Conservation (phyloP, 495 filamentous ascomycete genomes). For the Lindgomyces ingoldianus region DNA sequence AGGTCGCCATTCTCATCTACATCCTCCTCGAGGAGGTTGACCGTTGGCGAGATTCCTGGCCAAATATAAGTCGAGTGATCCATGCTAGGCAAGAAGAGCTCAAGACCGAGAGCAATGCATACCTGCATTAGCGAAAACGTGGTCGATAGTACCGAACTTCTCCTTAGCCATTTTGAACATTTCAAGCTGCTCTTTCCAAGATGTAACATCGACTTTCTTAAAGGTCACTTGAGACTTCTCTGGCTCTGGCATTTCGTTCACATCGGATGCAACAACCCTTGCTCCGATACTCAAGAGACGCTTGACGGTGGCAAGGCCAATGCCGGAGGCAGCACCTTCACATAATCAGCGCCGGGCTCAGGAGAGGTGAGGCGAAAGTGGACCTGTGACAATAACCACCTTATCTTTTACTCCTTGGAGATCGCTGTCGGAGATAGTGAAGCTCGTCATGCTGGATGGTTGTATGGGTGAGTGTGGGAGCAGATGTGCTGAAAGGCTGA, state of each 20-base stretch:
- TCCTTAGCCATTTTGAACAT: conserved; percentile 30
- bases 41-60: conserved; percentile 14
- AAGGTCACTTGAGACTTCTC: conserved; percentile 25
- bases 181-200: conserved; percentile 23
- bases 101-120: neutral
- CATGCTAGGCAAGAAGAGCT: too few relatives aligned
- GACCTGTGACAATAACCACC: conserved; percentile 55
- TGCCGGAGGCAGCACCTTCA: conserved; percentile 54
- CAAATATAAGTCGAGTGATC: neutral
- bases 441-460: conserved; percentile 38
- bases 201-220: conserved; percentile 29
- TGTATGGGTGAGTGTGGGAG: neutral
- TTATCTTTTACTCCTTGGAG: conserved; percentile 47
- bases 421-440: conserved; percentile 42
- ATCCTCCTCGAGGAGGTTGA: conserved; percentile 23
- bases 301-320: conserved; percentile 51
- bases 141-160: conserved; percentile 26
- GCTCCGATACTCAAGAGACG: conserved; percentile 52
- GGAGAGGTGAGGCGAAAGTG: neutral
- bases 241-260: conserved; percentile 42
- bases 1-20: conserved; percentile 32
- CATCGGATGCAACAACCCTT: conserved; percentile 44
- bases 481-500: neutral
- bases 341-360: conserved; percentile 4
- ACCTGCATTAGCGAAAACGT: conserved; percentile 38